These are phyloP conservation scores for Macadamia tetraphylla DNA, from an alignment of 164 flowering plant genomes.

Conservation along the genomic window DNA sequence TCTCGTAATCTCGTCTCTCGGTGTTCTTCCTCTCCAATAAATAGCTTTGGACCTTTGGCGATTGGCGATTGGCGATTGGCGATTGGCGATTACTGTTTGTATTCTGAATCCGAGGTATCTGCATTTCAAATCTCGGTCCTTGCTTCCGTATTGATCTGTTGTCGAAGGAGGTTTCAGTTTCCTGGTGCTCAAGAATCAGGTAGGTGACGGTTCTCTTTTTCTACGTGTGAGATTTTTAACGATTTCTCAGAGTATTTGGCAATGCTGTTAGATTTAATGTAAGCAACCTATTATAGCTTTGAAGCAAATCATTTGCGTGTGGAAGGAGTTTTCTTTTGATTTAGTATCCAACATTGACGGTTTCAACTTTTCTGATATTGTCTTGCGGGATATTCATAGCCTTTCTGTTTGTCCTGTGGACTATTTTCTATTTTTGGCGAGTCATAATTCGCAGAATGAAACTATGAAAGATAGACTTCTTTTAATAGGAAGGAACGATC, in stretches of 20 bases:
- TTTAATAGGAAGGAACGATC: not conserved
- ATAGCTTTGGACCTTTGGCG: too few relatives aligned
- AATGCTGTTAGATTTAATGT: slow-evolving; percentile 6
- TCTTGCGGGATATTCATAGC: not conserved
- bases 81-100: not conserved
- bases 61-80: too few relatives aligned
- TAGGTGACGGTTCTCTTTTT: not conserved
- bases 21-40: not conserved
- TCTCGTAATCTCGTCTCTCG: too few relatives aligned
- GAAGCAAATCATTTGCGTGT: not conserved
- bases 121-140: not conserved
- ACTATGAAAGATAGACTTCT: not conserved
- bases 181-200: slow-evolving; percentile 2
- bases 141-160: not conserved
- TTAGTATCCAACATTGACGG: not conserved
- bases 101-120: not conserved
- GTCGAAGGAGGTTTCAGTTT: not conserved
- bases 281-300: not conserved
- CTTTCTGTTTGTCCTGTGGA: not conserved
- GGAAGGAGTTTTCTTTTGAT: not conserved
- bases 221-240: not conserved
- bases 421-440: too few relatives aligned
- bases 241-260: not conserved
- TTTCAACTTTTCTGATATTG: not conserved
- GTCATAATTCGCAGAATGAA: too few relatives aligned